Evolutionary conservation across 768 basidiomycete species (phyloP).

Genomic region (Naematelia aurantialba): DNA sequence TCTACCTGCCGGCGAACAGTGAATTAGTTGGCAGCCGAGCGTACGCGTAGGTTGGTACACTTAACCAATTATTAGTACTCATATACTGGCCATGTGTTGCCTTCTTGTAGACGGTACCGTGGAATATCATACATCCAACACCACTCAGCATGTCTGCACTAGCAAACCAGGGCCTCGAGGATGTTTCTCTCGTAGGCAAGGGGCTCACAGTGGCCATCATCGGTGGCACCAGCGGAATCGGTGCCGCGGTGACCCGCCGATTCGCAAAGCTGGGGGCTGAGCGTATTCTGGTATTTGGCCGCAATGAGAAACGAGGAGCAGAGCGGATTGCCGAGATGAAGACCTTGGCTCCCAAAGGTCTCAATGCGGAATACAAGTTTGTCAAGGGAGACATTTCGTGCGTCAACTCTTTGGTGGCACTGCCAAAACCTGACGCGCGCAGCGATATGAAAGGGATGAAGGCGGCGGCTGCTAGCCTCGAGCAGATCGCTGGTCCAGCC

Average conservation of each 20-base stretch:
- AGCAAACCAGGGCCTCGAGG: neutral
- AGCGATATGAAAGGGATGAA: neutral
- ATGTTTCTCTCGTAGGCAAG: neutral
- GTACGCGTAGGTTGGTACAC: no score
- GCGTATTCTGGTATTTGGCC: slow-evolving; percentile 13
- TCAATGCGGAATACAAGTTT: neutral
- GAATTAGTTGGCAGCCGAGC: no score
- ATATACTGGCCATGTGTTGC: no score
- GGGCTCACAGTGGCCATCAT: slow-evolving; percentile 12
- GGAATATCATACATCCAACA: no score
- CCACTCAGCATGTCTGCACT: neutral
- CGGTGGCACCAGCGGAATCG: slow-evolving; percentile 19
- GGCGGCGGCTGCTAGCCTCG: neutral
- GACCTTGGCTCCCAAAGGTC: neutral
- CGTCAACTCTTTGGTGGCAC: no score
- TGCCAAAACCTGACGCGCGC: no score
- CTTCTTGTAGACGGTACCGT: no score
- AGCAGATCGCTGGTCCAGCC: neutral
- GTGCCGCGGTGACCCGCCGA: slow-evolving; percentile 6
- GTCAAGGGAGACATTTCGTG: slow-evolving; percentile 10
- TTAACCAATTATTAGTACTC: no score
- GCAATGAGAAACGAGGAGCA: slow-evolving; percentile 7
- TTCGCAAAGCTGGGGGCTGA: slow-evolving; percentile 6
- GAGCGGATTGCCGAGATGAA: slow-evolving; percentile 1
- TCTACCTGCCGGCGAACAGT: no score